These are phyloP conservation scores for Mollisia scopiformis DNA, from an alignment of 2,329 filamentous ascomycete genomes.

Conservation along the genomic window DNA sequence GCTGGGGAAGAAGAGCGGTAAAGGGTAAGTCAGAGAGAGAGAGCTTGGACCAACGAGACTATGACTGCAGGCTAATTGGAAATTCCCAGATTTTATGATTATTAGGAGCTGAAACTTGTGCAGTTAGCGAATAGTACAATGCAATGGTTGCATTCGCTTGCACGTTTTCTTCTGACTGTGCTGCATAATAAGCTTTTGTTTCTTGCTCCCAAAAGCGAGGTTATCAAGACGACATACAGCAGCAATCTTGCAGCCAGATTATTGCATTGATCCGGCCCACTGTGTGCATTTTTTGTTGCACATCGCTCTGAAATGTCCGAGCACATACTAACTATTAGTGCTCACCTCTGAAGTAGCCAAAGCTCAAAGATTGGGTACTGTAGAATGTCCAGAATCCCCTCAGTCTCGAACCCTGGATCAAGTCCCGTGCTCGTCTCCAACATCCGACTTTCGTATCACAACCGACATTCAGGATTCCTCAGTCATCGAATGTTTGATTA, in stretches of 20 bases:
- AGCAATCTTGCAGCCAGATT: not conserved
- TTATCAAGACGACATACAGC: not conserved
- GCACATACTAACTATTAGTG: not conserved
- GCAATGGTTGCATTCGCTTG: slow-evolving; percentile 1
- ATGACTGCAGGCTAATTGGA: slow-evolving; percentile 19
- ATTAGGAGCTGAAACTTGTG: slow-evolving; percentile 22
- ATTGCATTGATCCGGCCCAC: not conserved
- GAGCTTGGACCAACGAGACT: not conserved
- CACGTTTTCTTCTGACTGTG: not conserved
- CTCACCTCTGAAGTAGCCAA: not conserved
- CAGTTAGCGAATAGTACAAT: not conserved
- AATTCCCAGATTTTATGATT: slow-evolving; percentile 36
- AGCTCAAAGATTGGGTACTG: not conserved
- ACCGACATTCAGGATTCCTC: not conserved
- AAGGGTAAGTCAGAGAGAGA: slow-evolving; percentile 54
- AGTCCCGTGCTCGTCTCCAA: too few relatives aligned
- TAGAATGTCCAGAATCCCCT: not conserved
- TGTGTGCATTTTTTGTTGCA: slow-evolving; percentile 1
- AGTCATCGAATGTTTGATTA: too few relatives aligned
- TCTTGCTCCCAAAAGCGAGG: not conserved
- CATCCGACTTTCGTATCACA: too few relatives aligned
- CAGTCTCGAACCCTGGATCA: not conserved
- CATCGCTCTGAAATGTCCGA: not conserved
- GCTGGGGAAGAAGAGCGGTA: slow-evolving; percentile 96
- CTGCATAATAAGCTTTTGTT: not conserved